Conservation (phyloP, 257 asterid species). For the Petrea volubilis region DNA sequence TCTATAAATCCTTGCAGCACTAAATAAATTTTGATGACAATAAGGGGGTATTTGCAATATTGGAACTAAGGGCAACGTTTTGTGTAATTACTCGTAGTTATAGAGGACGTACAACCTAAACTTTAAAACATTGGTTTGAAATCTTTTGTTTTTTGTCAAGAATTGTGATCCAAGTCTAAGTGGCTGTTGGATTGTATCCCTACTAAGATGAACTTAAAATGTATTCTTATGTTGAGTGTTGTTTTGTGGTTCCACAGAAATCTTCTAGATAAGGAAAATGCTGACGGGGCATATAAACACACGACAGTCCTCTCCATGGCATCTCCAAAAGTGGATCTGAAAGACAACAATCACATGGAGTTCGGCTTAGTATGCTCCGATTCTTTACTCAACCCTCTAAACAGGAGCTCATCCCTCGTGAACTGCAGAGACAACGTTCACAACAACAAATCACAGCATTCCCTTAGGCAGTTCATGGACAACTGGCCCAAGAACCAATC, state of each 20-base stretch:
- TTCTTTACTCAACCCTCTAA: conserved; percentile 75
- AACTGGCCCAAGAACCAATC: conserved; percentile 56
- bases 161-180: no score
- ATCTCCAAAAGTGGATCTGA: conserved; percentile 32
- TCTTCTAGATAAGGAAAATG: conserved; percentile 34
- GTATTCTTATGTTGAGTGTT: no score
- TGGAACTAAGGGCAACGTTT: no score
- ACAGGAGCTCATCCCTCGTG: conserved; percentile 48
- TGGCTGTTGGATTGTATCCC: no score
- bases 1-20: no score
- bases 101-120: no score
- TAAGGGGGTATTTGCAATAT: no score
- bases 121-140: no score
- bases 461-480: conserved; percentile 73
- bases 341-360: conserved; percentile 30
- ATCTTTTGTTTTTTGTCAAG: no score
- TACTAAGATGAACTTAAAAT: no score
- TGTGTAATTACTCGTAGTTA: no score
- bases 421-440: conserved; percentile 30
- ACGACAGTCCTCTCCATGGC: conserved; percentile 28
- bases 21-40: no score
- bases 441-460: conserved; percentile 31
- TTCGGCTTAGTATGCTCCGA: conserved; percentile 81
- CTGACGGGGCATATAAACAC: conserved; percentile 34
- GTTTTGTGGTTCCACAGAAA: conserved; percentile 34